A percentile compares a stretch with the other conserved stretches of the same genome.
Evolutionary conservation across 495 filamentous ascomycete genomes (phyloP).

Genomic region (Trichodelitschia bisporula): DNA sequence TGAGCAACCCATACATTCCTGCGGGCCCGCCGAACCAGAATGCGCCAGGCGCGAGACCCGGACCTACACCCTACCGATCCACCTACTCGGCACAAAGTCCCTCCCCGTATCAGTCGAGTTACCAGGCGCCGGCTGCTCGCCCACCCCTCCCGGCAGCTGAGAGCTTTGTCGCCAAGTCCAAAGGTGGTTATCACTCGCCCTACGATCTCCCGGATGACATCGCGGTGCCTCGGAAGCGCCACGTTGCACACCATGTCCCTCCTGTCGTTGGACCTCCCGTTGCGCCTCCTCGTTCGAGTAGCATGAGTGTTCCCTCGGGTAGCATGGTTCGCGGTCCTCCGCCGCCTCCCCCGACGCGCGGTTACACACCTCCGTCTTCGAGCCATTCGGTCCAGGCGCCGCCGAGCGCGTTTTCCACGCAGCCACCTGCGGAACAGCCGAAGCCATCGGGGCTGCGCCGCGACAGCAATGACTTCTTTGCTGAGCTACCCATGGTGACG

Average conservation of each 20-base stretch:
- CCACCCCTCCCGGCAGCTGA: slow-evolving; percentile 20
- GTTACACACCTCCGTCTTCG: slow-evolving; percentile 13
- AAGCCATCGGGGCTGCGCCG: slow-evolving; percentile 8
- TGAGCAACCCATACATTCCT: no score
- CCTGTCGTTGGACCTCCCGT: no score
- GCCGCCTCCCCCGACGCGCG: slow-evolving; percentile 17
- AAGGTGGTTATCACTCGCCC: slow-evolving; percentile 76
- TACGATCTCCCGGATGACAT: slow-evolving; percentile 90
- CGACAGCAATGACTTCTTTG: slow-evolving; percentile 41
- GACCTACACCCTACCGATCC: slow-evolving; percentile 9
- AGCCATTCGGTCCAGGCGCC: slow-evolving; percentile 10
- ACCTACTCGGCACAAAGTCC: no score
- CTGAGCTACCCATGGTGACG: slow-evolving; percentile 51
- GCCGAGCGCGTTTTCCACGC: slow-evolving; percentile 3
- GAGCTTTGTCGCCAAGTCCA: slow-evolving; percentile 73
- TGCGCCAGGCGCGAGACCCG: no score
- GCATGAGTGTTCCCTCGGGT: slow-evolving; percentile 15
- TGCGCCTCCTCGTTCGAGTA: slow-evolving; percentile 35
- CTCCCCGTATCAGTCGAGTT: slow-evolving; percentile 11
- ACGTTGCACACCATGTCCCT: slow-evolving; percentile 11
- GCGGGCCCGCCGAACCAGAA: no score
- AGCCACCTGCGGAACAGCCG: neutral
- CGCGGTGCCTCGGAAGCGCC: slow-evolving; percentile 35
- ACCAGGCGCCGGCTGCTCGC: slow-evolving; percentile 19
- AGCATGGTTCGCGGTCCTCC: neutral